These are phyloP conservation scores for Xylaria hypoxylon DNA, from an alignment of 2,329 filamentous ascomycete species.

Conservation along the genomic window DNA sequence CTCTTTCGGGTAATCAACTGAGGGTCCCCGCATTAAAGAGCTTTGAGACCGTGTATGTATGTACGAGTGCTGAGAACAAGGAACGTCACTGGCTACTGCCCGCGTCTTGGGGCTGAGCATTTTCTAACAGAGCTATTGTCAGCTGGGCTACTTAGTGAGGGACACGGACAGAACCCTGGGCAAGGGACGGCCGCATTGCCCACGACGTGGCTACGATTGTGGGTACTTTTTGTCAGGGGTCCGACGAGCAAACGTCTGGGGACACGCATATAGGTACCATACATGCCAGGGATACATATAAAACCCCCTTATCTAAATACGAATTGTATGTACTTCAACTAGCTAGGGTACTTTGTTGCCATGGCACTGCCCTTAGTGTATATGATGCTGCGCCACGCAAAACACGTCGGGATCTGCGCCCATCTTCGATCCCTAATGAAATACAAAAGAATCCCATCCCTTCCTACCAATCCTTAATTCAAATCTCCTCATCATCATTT, in stretches of 20 bases:
- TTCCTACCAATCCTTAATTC: slow-evolving; percentile 24
- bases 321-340: slow-evolving; percentile 9
- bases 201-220: slow-evolving; percentile 25
- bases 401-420: slow-evolving; percentile 40
- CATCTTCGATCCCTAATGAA: slow-evolving; percentile 35
- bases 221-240: slow-evolving; percentile 20
- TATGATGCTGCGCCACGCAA: slow-evolving; percentile 47
- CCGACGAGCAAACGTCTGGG: slow-evolving; percentile 16
- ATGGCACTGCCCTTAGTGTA: background rate
- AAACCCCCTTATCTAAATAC: background rate
- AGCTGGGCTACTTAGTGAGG: slow-evolving; percentile 28
- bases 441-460: slow-evolving; percentile 47
- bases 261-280: slow-evolving; percentile 7
- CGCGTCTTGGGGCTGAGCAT: slow-evolving; percentile 31
- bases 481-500: slow-evolving; percentile 25
- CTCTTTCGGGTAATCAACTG: slow-evolving; percentile 24
- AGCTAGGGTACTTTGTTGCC: slow-evolving; percentile 25
- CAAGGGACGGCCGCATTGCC: slow-evolving; percentile 17
- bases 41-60: slow-evolving; percentile 15
- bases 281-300: background rate
- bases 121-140: slow-evolving; percentile 32
- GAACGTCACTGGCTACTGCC: slow-evolving; percentile 4
- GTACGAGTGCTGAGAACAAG: slow-evolving; percentile 20
- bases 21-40: slow-evolving; percentile 17
- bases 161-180: background rate